Evolutionary conservation across 495 filamentous ascomycete species (phyloP).

Genomic region (Pyronema omphalodes): DNA sequence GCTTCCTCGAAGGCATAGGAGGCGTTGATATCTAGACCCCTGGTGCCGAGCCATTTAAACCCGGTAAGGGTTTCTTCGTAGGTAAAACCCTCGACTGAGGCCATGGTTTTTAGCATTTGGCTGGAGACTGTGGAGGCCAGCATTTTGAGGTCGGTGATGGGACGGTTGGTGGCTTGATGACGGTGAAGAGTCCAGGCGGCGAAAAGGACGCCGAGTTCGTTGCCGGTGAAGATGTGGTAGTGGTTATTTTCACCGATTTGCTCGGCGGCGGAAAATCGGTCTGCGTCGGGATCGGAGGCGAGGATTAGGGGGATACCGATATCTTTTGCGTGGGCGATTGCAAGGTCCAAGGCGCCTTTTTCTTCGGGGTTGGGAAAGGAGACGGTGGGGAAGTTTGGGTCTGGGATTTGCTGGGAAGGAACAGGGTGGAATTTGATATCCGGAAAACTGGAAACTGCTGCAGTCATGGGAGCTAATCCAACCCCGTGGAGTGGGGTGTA

Average conservation of each 20-base stretch:
- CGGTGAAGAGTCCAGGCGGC: conserved; percentile 39
- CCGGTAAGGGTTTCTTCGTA: conserved; percentile 52
- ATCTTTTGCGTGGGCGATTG: conserved; percentile 36
- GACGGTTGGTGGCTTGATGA: conserved; percentile 20
- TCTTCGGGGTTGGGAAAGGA: conserved; percentile 59
- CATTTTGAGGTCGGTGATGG: conserved; percentile 24
- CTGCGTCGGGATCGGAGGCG: conserved; percentile 55
- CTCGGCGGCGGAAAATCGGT: conserved; percentile 50
- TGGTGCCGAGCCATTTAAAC: conserved; percentile 50
- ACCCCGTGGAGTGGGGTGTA: conserved; percentile 60
- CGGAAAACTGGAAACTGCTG: conserved; percentile 15
- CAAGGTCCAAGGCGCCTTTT: conserved; percentile 46
- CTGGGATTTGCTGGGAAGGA: conserved; percentile 29
- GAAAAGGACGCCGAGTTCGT: conserved; percentile 48
- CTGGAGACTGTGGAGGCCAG: conserved; percentile 48
- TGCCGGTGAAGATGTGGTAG: conserved; percentile 51
- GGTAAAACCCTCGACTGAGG: conserved; percentile 35
- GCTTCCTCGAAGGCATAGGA: conserved; percentile 55
- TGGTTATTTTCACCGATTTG: conserved; percentile 31
- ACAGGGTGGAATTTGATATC: not conserved
- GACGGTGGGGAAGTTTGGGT: conserved; percentile 54
- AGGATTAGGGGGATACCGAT: conserved; percentile 35
- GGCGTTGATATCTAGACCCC: conserved; percentile 23
- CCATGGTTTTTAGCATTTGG: conserved; percentile 45
- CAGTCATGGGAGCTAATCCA: conserved; percentile 34